phyloP scores from a whole-genome alignment of 352 stramenopile genomes.

The Pythium guiyangense region DNA sequence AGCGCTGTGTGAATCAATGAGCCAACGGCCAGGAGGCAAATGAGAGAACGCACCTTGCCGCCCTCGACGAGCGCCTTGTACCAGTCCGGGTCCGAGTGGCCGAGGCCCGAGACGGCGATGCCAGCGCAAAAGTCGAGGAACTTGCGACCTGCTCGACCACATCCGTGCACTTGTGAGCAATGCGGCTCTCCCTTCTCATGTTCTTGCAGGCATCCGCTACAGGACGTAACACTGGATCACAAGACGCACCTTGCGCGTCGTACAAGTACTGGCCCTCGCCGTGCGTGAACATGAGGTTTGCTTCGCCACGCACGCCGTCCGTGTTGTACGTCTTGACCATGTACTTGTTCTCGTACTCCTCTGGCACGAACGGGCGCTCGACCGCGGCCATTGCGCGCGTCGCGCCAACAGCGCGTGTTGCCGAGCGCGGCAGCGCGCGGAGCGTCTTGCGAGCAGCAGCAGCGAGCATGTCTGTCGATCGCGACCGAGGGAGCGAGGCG shows the following conservation, averaged over 20 bases:
- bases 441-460: conserved; percentile 7
- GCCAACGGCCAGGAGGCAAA: not conserved
- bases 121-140: conserved; percentile 94
- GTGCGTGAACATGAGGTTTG: conserved; percentile 72
- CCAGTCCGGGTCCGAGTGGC: conserved; percentile 89
- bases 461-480: conserved; percentile 5
- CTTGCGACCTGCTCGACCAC: conserved; percentile 26
- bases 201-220: not conserved
- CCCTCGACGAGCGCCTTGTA: conserved; percentile 63
- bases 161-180: too few species aligned
- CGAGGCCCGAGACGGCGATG: conserved; percentile 86
- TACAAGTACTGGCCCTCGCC: conserved; percentile 91
- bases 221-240: not conserved
- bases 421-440: conserved; percentile 1
- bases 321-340: conserved; percentile 80
- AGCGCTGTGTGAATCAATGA: conserved; percentile 23
- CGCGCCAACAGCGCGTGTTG: not conserved
- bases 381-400: conserved; percentile 24
- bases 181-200: not conserved
- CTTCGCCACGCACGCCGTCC: conserved; percentile 62
- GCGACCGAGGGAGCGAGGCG: not conserved
- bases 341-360: conserved; percentile 79
- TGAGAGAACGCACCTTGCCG: conserved; percentile 28
- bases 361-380: conserved; percentile 34
- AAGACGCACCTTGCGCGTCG: conserved; percentile 71